These are phyloP conservation scores for Fragilaria crotonensis DNA, from an alignment of 108 stramenopile genomes.

Conservation along the genomic window DNA sequence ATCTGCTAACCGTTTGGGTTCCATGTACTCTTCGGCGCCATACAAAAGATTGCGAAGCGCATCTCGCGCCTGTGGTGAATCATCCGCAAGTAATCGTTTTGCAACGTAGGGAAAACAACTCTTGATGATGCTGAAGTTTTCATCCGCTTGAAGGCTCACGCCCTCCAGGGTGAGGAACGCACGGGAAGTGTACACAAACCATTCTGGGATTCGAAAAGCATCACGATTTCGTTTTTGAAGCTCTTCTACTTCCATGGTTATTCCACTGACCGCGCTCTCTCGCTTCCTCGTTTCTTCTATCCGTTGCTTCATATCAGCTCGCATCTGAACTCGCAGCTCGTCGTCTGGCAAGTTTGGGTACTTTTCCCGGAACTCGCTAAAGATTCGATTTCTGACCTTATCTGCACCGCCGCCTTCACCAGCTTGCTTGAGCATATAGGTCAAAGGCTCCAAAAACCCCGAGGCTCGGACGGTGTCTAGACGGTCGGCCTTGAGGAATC, in stretches of 20 bases:
- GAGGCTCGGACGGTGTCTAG: slow-evolving; percentile 35
- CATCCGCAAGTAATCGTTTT: slow-evolving; percentile 45
- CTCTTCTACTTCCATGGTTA: slow-evolving; percentile 49
- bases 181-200: slow-evolving; percentile 52
- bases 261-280: slow-evolving; percentile 28
- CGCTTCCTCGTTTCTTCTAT: slow-evolving; percentile 14
- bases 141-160: slow-evolving; percentile 47
- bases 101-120: slow-evolving; percentile 62
- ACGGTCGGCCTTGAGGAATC: slow-evolving; percentile 55
- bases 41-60: slow-evolving; percentile 52
- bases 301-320: slow-evolving; percentile 30
- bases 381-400: slow-evolving; percentile 36
- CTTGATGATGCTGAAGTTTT: slow-evolving; percentile 44
- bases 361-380: slow-evolving; percentile 18
- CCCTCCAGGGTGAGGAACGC: slow-evolving; percentile 74
- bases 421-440: slow-evolving; percentile 38
- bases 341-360: slow-evolving; percentile 24
- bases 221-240: slow-evolving; percentile 44
- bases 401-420: slow-evolving; percentile 48
- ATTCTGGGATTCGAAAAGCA: slow-evolving; percentile 50
- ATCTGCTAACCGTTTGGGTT: slow-evolving; percentile 32
- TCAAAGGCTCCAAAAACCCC: slow-evolving; percentile 50
- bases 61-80: slow-evolving; percentile 40
- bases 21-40: slow-evolving; percentile 30
- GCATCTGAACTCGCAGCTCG: slow-evolving; percentile 21